A percentile compares a stretch with the other conserved stretches of the same genome.
phyloP scores from a whole-genome alignment of 192 early-diverging fungal genomes.

The Podila epicladia region DNA sequence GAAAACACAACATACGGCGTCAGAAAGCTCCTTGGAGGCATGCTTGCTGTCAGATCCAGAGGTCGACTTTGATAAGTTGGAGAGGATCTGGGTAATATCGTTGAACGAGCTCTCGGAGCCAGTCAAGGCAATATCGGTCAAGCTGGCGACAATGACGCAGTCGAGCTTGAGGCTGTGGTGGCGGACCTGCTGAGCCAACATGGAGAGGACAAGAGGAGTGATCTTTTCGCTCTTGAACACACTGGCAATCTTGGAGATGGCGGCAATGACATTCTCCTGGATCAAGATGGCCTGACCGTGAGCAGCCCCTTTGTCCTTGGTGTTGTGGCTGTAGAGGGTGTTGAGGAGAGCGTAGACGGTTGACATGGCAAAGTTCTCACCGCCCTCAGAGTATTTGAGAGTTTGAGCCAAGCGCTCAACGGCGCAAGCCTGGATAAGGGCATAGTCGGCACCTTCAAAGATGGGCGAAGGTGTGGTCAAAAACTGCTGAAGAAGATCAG shows the following conservation, averaged over 20 bases:
- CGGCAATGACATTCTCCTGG: slow-evolving; percentile 60
- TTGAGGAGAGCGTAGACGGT: slow-evolving; percentile 30
- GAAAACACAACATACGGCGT: slow-evolving; percentile 52
- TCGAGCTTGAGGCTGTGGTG: slow-evolving; percentile 58
- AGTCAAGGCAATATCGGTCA: slow-evolving; percentile 70
- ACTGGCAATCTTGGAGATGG: slow-evolving; percentile 63
- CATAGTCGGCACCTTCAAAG: slow-evolving; percentile 54
- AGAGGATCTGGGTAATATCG: slow-evolving; percentile 67
- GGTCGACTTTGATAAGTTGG: slow-evolving; percentile 56
- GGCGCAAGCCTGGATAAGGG: slow-evolving; percentile 56
- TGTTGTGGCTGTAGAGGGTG: slow-evolving; percentile 34
- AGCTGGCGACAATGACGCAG: slow-evolving; percentile 62
- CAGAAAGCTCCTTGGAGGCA: slow-evolving; percentile 50
- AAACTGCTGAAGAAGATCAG: slow-evolving; percentile 58
- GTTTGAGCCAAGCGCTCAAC: slow-evolving; percentile 61
- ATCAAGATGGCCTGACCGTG: slow-evolving; percentile 40
- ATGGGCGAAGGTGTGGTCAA: slow-evolving; percentile 62
- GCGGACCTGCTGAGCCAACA: slow-evolving; percentile 71
- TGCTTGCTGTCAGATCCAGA: slow-evolving; percentile 57
- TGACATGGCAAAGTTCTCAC: slow-evolving; percentile 46
- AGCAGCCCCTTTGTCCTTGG: slow-evolving; percentile 8
- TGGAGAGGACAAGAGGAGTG: slow-evolving; percentile 67
- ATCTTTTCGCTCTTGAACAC: slow-evolving; percentile 68
- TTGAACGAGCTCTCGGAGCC: slow-evolving; percentile 62
- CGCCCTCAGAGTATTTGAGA: slow-evolving; percentile 50